Conservation (phyloP, 441 rosid species). For the Arabidopsis hybrid region DNA sequence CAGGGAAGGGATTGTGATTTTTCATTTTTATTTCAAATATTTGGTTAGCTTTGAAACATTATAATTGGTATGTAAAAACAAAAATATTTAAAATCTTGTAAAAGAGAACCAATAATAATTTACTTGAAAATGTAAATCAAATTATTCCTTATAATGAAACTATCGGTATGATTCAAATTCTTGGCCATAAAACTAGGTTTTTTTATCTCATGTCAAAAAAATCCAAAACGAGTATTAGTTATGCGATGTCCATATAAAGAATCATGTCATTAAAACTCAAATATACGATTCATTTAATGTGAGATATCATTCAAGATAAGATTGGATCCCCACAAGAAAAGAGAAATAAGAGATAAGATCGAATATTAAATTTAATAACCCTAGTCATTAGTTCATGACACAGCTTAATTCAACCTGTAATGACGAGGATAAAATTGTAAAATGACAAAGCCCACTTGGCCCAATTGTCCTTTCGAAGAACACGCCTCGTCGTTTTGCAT, state of each 20-base stretch:
- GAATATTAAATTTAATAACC: neutral
- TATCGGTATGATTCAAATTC: neutral
- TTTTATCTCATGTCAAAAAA: neutral
- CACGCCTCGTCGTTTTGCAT: slow-evolving; percentile 3
- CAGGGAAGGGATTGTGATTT: neutral
- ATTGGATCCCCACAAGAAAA: neutral
- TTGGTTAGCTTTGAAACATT: neutral
- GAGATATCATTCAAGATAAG: neutral
- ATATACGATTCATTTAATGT: slow-evolving; percentile 14
- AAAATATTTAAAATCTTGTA: neutral
- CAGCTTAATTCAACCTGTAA: neutral
- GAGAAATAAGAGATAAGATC: slow-evolving; percentile 24
- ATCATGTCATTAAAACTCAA: neutral
- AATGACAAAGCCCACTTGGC: slow-evolving; percentile 16
- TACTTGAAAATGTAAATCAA: neutral
- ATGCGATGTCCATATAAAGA: neutral
- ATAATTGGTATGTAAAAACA: neutral
- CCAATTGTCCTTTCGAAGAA: neutral
- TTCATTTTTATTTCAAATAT: neutral
- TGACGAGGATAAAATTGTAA: neutral
- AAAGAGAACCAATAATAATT: neutral
- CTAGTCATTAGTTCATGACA: neutral
- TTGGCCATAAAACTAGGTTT: neutral
- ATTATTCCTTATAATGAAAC: neutral
- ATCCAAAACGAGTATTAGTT: neutral